Evolutionary conservation across 2,329 filamentous ascomycete species (phyloP).

Genomic region (Trichoderma hamatum): DNA sequence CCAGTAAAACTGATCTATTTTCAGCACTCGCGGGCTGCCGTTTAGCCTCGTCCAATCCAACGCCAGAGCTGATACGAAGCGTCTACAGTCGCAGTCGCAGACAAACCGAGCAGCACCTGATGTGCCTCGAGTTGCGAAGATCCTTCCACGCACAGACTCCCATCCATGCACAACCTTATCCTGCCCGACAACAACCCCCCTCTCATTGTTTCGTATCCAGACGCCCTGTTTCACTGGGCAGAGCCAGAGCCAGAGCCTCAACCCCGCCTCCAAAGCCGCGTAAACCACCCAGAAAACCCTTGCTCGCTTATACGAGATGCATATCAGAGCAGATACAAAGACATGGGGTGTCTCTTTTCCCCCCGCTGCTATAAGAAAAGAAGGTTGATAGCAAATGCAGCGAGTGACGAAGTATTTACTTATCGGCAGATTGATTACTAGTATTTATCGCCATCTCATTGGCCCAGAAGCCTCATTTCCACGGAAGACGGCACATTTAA

Average conservation of each 20-base stretch:
- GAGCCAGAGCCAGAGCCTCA: neutral
- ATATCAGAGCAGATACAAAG: neutral
- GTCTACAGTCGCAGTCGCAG: no score
- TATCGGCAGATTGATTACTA: neutral
- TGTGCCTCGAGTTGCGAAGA: neutral
- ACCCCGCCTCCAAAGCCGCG: slow-evolving; percentile 2
- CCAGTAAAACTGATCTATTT: neutral
- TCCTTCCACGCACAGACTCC: neutral
- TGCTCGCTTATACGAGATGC: neutral
- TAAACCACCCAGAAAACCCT: slow-evolving; percentile 5
- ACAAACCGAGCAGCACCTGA: no score
- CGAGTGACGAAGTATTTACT: neutral
- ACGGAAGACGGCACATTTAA: neutral
- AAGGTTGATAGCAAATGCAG: neutral
- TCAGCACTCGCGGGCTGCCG: neutral
- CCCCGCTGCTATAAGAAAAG: no score
- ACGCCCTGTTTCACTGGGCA: neutral
- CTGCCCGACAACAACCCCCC: neutral
- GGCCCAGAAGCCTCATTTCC: neutral
- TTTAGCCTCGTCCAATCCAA: neutral
- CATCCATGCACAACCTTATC: neutral
- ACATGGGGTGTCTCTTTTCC: no score
- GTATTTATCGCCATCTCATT: neutral
- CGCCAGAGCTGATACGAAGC: neutral
- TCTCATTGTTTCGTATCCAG: neutral